A percentile compares a stretch with the other conserved stretches of the same genome.
Conservation (phyloP, 345 rosid genomes). For the Citrus cavaleriei region DNA sequence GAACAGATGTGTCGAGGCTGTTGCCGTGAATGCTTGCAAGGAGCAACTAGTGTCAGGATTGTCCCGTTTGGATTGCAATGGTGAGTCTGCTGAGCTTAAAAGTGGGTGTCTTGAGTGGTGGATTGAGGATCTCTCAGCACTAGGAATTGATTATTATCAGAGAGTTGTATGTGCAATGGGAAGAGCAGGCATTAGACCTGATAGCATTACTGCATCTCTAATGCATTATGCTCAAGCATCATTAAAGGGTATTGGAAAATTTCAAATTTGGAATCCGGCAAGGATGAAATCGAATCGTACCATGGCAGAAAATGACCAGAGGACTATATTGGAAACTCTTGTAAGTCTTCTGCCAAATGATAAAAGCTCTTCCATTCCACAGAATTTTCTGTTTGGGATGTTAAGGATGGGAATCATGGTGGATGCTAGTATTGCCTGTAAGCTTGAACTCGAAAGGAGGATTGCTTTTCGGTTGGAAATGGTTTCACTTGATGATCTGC, state of each 20-base stretch:
- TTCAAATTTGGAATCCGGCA: conserved; percentile 47
- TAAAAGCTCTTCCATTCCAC: conserved; percentile 43
- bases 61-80: conserved; percentile 42
- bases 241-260: conserved; percentile 53
- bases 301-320: conserved; percentile 43
- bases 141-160: conserved; percentile 54
- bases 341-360: conserved; percentile 58
- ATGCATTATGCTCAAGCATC: conserved; percentile 76
- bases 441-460: conserved; percentile 69
- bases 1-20: conserved; percentile 62
- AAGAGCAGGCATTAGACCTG: conserved; percentile 48
- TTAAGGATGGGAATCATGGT: conserved; percentile 56
- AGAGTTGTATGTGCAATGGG: conserved; percentile 61
- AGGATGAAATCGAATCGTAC: conserved; percentile 32
- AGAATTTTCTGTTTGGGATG: conserved; percentile 76
- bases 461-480: conserved; percentile 58
- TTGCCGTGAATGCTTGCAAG: conserved; percentile 67
- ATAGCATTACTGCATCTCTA: conserved; percentile 57
- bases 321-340: conserved; percentile 56
- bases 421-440: conserved; percentile 45
- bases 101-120: conserved; percentile 63
- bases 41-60: conserved; percentile 70
- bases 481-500: conserved; percentile 70
- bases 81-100: conserved; percentile 54
- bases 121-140: conserved; percentile 68